Conservation (phyloP, 768 basidiomycete genomes). For the Mycena sanguinolenta region DNA sequence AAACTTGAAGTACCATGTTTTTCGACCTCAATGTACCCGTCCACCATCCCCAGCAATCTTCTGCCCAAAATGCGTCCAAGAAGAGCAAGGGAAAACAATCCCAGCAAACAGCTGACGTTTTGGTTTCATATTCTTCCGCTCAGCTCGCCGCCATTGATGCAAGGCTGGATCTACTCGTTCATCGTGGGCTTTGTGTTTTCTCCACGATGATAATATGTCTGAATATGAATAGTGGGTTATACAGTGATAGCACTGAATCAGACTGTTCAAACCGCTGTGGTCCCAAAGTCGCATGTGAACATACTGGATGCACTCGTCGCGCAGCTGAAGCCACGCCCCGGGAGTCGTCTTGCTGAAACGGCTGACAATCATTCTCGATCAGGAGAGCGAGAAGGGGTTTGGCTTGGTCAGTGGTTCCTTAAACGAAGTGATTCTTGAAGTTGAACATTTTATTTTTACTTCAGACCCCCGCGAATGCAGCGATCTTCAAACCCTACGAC, state of each 20-base stretch:
- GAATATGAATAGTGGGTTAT: conserved; percentile 79
- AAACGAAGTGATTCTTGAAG: neutral
- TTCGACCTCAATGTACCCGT: conserved; percentile 79
- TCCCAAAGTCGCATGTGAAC: conserved; percentile 78
- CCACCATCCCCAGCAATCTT: conserved; percentile 44
- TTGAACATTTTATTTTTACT: neutral
- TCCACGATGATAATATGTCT: conserved; percentile 23
- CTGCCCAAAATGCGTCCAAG: conserved; percentile 55
- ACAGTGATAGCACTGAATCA: conserved; percentile 85
- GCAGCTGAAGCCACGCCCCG: conserved; percentile 69
- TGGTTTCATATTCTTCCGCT: conserved; percentile 60
- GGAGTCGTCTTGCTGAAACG: conserved; percentile 79
- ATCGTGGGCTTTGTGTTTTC: conserved; percentile 64
- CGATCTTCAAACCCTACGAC: conserved; percentile 77
- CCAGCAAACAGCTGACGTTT: conserved; percentile 42
- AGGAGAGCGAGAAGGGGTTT: conserved; percentile 89
- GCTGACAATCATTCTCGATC: conserved; percentile 83
- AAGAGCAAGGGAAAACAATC: conserved; percentile 73
- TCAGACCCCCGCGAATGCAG: conserved; percentile 79
- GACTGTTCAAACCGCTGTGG: conserved; percentile 77
- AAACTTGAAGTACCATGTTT: too few species aligned
- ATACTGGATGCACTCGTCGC: conserved; percentile 68
- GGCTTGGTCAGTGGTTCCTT: conserved; percentile 68
- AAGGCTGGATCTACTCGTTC: conserved; percentile 77
- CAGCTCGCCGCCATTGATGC: conserved; percentile 73